A percentile compares a stretch with the other conserved stretches of the same genome.
Evolutionary conservation across 2,329 filamentous ascomycete species (phyloP).

Genomic region (Hymenoscyphus occultus): DNA sequence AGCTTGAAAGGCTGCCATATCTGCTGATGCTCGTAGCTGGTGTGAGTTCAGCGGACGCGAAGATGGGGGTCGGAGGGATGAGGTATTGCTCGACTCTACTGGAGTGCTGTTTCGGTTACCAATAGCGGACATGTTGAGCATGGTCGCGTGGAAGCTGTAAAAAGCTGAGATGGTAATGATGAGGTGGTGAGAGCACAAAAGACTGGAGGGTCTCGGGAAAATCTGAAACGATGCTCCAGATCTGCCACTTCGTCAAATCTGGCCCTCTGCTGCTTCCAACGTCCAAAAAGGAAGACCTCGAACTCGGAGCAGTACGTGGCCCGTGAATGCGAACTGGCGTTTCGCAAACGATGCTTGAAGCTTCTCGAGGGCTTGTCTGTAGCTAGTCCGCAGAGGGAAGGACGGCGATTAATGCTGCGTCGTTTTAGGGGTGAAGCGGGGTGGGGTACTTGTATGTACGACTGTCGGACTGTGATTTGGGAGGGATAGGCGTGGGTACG

Average conservation of each 20-base stretch:
- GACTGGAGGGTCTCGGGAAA: constrained; percentile 22
- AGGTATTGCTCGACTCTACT: constrained; percentile 73
- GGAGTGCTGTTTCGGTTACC: constrained; percentile 96
- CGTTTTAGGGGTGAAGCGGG: constrained; percentile 16
- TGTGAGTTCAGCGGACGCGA: constrained; percentile 76
- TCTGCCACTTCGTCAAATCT: constrained; percentile 22
- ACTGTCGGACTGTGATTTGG: too few species aligned
- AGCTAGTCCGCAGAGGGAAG: constrained; percentile 14
- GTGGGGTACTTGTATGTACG: not conserved
- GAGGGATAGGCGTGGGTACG: too few species aligned
- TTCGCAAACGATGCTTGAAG: constrained; percentile 37
- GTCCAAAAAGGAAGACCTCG: constrained; percentile 17
- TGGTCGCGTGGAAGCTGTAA: constrained; percentile 33
- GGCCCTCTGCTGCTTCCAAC: constrained; percentile 26
- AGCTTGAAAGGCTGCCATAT: constrained; percentile 79
- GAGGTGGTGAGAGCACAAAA: constrained; percentile 10
- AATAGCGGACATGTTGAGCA: constrained; percentile 61
- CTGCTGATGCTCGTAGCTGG: constrained; percentile 89
- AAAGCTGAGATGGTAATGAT: constrained; percentile 23
- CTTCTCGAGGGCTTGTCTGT: too few species aligned
- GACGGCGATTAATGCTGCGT: constrained; percentile 24
- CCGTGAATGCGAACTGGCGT: constrained; percentile 37
- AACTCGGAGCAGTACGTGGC: constrained; percentile 36
- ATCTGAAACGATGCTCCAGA: constrained; percentile 33
- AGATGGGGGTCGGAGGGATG: constrained; percentile 76